phyloP scores from a whole-genome alignment of 2,329 filamentous ascomycete genomes.

The Aureobasidium melanogenum region DNA sequence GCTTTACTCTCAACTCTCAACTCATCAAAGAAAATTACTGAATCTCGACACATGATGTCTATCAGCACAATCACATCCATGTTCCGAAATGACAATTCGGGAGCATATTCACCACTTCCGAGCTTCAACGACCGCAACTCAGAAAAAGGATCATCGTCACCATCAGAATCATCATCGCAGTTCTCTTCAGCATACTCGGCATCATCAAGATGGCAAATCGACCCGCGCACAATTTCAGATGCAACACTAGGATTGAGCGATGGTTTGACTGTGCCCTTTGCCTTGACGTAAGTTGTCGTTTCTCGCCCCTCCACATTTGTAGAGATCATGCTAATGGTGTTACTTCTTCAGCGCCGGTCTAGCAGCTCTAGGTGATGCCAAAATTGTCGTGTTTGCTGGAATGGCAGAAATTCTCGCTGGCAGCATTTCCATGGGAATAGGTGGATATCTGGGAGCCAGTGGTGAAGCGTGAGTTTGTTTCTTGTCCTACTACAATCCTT shows the following conservation, averaged over 20 bases:
- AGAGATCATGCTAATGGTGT: neutral
- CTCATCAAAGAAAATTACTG: neutral
- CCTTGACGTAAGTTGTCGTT: slow-evolving; percentile 22
- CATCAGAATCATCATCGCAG: neutral
- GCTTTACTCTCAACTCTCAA: neutral
- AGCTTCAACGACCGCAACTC: neutral
- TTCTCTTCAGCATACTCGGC: neutral
- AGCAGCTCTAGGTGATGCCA: slow-evolving; percentile 30
- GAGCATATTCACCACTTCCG: slow-evolving; percentile 2
- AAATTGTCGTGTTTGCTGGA: slow-evolving; percentile 32
- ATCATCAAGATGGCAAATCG: slow-evolving; percentile 15
- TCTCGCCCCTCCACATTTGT: no score
- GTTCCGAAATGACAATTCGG: neutral
- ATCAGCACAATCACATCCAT: neutral
- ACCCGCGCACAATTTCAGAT: slow-evolving; percentile 37
- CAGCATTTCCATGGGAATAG: slow-evolving; percentile 34
- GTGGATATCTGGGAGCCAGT: slow-evolving; percentile 38
- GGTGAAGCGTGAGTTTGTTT: slow-evolving; percentile 34
- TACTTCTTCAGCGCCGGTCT: slow-evolving; percentile 23
- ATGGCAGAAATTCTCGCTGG: slow-evolving; percentile 34
- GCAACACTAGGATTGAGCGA: slow-evolving; percentile 35
- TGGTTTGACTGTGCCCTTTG: slow-evolving; percentile 36
- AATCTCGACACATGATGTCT: neutral
- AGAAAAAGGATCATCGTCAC: neutral
- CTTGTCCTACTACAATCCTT: neutral